These are phyloP conservation scores for Kodamaea sp. DNA, from an alignment of 1,139 yeast species.

Conservation along the genomic window DNA sequence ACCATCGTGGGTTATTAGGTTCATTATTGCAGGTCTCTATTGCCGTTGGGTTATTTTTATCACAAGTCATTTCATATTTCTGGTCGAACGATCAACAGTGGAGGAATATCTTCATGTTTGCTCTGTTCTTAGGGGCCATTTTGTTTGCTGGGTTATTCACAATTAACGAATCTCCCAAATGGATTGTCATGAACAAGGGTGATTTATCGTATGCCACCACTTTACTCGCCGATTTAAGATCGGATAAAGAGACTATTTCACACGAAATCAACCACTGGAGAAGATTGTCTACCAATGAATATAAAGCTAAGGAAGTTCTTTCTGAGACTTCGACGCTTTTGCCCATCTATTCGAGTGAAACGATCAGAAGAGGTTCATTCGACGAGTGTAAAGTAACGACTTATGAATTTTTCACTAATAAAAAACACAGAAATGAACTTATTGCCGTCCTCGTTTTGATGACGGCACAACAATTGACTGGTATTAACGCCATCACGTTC, in stretches of 20 bases:
- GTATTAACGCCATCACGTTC: slow-evolving; percentile 40
- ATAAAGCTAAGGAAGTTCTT: not conserved
- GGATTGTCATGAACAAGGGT: slow-evolving; percentile 32
- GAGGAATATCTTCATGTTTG: slow-evolving; percentile 30
- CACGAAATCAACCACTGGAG: slow-evolving; percentile 41
- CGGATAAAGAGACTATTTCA: slow-evolving; percentile 27
- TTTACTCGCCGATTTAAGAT: slow-evolving; percentile 27
- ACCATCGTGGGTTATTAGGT: slow-evolving; percentile 39
- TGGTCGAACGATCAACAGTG: slow-evolving; percentile 37
- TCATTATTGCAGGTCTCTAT: slow-evolving; percentile 36
- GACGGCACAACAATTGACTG: slow-evolving; percentile 41
- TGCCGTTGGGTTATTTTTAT: slow-evolving; percentile 32
- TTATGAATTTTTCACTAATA: slow-evolving; percentile 20
- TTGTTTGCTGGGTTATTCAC: slow-evolving; percentile 33
- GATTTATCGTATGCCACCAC: slow-evolving; percentile 27
- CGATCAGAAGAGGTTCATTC: slow-evolving; percentile 25
- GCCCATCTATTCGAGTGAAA: slow-evolving; percentile 2
- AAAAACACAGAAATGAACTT: slow-evolving; percentile 24
- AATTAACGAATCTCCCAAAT: slow-evolving; percentile 39
- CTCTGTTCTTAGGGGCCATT: slow-evolving; percentile 22
- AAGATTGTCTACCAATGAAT: slow-evolving; percentile 18
- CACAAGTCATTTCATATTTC: slow-evolving; percentile 31
- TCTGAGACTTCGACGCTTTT: slow-evolving; percentile 1
- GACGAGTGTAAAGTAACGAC: slow-evolving; percentile 28
- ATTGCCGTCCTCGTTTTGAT: slow-evolving; percentile 31